Base-by-base conservation (phyloP, 2,329 filamentous ascomycete genomes). In the Thelonectria blattea region DNA sequence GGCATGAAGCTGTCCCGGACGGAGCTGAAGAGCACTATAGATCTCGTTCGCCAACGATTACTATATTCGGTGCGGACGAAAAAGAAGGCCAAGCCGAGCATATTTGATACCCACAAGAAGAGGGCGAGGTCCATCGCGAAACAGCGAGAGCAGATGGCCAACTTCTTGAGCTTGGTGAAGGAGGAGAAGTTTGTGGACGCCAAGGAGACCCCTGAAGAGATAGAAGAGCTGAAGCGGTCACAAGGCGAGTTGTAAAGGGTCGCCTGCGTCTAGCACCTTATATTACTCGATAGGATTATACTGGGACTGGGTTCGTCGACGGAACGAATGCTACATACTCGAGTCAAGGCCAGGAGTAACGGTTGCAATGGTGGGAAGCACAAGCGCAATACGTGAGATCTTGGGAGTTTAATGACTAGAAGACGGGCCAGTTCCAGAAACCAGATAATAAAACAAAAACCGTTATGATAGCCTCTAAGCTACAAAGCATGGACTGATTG, bases 11-110 rank as follows among this genome's bases (percentile, higher is more conserved):
- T 95, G 59, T 83, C 85, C 15, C 85, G 91, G 30, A 90, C 91
- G 30, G 88, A 96, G 70, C 87, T 91, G 12, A 97, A 96, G 75
- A 87, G 88, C 55, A 82, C 84, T 11, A 81, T 96, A 41, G 90
- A 96, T 68, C 83, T 88, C 58, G 78, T 97, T n/a, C 84, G 88
- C 60, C 87, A 91, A 69, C 86, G 93, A 56, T 80, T 97, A 14
- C 77, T 87, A 48, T 88, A 90, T 72, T 84, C 86, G 3, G 88
- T 94, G 49, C 83, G 92, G 50, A 91, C 90, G 11, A 85, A 83
- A 66, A 81, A 80, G 47, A 82, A 79, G 51, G 80, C 80, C 11
- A 86, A 83, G 69, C 80, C 79, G 60, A 83, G 78, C 65, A 80
- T 86, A 5, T 86, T 83, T 65, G 81, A 81, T 27, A 22, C 61